Base-by-base conservation (phyloP, 1,139 yeast genomes). In the Candida sanyaensis region DNA sequence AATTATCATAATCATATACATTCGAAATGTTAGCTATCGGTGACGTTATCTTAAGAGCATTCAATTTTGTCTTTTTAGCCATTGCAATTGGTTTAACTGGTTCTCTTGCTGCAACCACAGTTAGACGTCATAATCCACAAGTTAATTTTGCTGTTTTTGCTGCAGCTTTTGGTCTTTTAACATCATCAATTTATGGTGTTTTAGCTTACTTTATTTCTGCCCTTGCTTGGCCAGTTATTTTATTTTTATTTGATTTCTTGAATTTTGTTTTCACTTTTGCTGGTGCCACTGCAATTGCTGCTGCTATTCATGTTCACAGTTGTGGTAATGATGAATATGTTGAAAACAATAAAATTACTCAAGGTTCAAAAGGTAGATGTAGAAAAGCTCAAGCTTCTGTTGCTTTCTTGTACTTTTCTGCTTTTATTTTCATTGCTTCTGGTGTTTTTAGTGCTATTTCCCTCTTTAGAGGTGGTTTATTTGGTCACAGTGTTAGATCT, bases 281-380 rank as follows among this genome's bases (percentile, higher is more conserved):
- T 49, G 98, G 89, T 58, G 98, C 93, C 57, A 83, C 96, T 50
- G 96, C 97, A 46, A 75, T 93, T 67, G 98, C 97, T 49, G 96
- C 91, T 55, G 95, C 85, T 61, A 84, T 88, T 66, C 82, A 90
- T 69, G 80, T 77, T 54, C 97, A 91, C 80, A 86, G 96, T 42
- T 93, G 99, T 79, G 50, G 73, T 58, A 88, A 90, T 82, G 57
- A 75, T 53, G 56, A 49, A 48, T 91, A 89, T 78, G 55, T 90
- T 57, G 75, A 83, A 58, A 41, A 57, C 58, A 90, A 92, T 79
- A 72, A 69, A 55, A 80, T 91, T 57, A 69, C 86, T 55, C 92
- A 89, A 75, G 96, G 96, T 57, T 77, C 85, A 41, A 58, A 73
- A 28, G 86, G 81, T 60, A 84, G 97, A 78, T 93, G 99, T 78